Conservation (phyloP, 495 filamentous ascomycete species). For the Margaritispora aquatica region DNA sequence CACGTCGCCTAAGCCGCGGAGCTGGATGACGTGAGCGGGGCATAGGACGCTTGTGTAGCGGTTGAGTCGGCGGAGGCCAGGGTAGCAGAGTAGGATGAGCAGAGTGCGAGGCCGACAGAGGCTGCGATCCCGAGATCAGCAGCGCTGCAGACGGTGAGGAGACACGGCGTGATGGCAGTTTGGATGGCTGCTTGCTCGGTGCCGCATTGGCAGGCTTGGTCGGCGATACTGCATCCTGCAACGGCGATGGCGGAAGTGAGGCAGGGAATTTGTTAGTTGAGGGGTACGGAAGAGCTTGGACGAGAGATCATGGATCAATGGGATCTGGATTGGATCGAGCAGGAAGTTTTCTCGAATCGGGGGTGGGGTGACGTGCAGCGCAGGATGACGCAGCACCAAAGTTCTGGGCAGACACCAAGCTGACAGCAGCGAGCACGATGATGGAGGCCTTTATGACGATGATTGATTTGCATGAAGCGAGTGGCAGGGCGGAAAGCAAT, state of each 20-base stretch:
- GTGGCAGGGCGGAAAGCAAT: too few relatives aligned
- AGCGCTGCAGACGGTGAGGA: too few relatives aligned
- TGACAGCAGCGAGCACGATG: conserved; percentile 1
- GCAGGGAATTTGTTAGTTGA: conserved; percentile 25
- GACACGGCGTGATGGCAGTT: too few relatives aligned
- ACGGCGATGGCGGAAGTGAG: conserved; percentile 24
- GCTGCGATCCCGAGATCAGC: too few relatives aligned
- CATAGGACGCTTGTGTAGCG: too few relatives aligned
- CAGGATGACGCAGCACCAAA: conserved; percentile 12
- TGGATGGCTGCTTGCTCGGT: not conserved
- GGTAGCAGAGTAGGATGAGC: too few relatives aligned
- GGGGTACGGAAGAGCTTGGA: not conserved
- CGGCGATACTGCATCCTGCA: conserved; percentile 5
- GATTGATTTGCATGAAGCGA: conserved; percentile 1
- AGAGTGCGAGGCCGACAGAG: too few relatives aligned
- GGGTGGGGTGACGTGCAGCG: conserved; percentile 7
- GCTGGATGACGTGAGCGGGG: too few relatives aligned
- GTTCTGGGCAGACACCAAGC: conserved; percentile 9
- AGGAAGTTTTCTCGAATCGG: not conserved
- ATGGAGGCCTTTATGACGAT: conserved; percentile 11
- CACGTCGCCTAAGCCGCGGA: too few relatives aligned
- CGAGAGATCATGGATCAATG: too few relatives aligned
- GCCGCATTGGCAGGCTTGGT: conserved; percentile 15
- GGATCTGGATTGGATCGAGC: too few relatives aligned
- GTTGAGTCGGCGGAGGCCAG: too few relatives aligned